Conservation (phyloP, 2,329 filamentous ascomycete species). For the Cladophialophora psammophila region DNA sequence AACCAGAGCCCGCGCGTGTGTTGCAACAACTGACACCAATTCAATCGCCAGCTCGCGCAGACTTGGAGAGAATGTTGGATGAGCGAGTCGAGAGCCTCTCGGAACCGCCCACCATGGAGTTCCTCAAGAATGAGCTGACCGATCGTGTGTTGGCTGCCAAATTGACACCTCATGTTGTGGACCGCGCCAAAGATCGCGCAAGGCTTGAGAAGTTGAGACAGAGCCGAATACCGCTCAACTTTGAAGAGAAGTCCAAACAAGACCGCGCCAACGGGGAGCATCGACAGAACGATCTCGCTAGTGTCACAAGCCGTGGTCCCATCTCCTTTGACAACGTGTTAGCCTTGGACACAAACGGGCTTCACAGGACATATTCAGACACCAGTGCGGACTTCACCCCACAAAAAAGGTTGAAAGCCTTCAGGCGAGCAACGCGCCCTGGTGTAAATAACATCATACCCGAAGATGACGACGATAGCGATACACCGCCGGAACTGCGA, state of each 20-base stretch:
- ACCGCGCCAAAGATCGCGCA: conserved; percentile 45
- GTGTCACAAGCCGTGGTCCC: conserved; percentile 28
- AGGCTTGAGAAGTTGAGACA: conserved; percentile 45
- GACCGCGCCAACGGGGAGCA: conserved; percentile 3
- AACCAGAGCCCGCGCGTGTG: neutral
- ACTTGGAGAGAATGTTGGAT: conserved; percentile 33
- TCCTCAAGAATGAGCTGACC: conserved; percentile 45
- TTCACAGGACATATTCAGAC: conserved; percentile 27
- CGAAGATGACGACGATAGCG: conserved; percentile 27
- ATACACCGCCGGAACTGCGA: conserved; percentile 23
- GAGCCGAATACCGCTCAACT: conserved; percentile 31
- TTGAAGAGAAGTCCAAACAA: conserved; percentile 15
- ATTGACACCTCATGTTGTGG: conserved; percentile 47
- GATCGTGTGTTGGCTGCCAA: conserved; percentile 47
- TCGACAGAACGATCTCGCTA: conserved; percentile 26
- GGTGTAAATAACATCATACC: neutral
- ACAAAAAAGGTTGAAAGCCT: conserved; percentile 25
- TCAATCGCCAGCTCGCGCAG: conserved; percentile 19
- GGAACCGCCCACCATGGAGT: conserved; percentile 44
- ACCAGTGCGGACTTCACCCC: conserved; percentile 26
- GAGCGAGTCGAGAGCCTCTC: conserved; percentile 38
- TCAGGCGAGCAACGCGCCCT: conserved; percentile 25
- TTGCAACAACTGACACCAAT: conserved; percentile 31
- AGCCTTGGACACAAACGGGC: conserved; percentile 7
- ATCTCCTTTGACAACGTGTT: conserved; percentile 27